A percentile compares a stretch with the other conserved stretches of the same genome.
phyloP scores from a whole-genome alignment of 306 rosid genomes.

The Gillenia trifoliata region DNA sequence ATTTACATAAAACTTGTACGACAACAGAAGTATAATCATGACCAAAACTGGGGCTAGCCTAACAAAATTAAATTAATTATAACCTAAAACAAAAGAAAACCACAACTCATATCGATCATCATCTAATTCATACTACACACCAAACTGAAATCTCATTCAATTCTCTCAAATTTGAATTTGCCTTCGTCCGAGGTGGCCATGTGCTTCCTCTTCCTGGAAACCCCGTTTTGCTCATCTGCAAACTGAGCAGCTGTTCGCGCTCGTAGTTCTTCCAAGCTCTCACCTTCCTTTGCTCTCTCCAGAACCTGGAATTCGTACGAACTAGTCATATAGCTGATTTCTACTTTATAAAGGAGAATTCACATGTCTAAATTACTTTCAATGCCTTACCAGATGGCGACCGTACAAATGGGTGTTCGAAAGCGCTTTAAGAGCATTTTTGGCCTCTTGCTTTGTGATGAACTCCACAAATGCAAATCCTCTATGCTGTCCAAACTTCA shows the following conservation, averaged over 20 bases:
- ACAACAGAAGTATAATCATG: not conserved
- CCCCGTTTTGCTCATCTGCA: conserved; percentile 41
- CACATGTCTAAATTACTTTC: not conserved
- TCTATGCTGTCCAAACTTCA: conserved; percentile 80
- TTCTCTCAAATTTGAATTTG: conserved; percentile 45
- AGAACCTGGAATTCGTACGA: conserved; percentile 46
- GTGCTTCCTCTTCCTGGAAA: conserved; percentile 72
- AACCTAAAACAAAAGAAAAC: not conserved
- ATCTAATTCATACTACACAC: not conserved
- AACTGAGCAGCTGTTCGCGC: conserved; percentile 74
- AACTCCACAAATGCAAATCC: conserved; percentile 93
- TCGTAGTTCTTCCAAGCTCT: conserved; percentile 78
- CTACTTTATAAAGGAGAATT: not conserved
- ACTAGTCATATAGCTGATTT: conserved; percentile 6
- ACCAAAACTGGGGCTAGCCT: conserved; percentile 8
- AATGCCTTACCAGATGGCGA: conserved; percentile 75
- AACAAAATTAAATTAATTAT: not conserved
- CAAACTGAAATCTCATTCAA: conserved; percentile 17
- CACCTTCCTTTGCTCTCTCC: conserved; percentile 89
- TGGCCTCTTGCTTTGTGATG: conserved; percentile 84
- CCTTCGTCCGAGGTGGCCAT: conserved; percentile 47
- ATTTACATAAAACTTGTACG: not conserved
- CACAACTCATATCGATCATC: not conserved
- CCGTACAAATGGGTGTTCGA: conserved; percentile 67
- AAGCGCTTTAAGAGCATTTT: conserved; percentile 73